Percentiles rank a stretch among this genome's conserved stretches.
Conservation (phyloP, 75 land plant species). For the Picea glauca region DNA sequence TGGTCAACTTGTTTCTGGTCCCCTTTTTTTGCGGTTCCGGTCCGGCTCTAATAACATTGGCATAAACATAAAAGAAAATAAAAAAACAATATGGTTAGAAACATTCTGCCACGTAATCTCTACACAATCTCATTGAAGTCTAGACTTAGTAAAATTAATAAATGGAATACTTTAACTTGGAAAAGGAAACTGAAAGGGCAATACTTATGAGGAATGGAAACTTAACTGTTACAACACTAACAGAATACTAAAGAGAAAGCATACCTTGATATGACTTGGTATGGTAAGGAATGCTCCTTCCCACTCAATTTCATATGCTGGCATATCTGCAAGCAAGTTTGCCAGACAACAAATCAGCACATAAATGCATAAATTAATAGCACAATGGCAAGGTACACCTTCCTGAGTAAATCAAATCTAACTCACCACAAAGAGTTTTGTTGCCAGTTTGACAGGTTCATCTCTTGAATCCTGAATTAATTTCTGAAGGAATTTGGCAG, state of each 20-base stretch:
- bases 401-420: background rate
- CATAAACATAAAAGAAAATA: background rate
- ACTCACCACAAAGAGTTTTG: constrained; percentile 90
- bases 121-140: background rate
- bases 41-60: background rate
- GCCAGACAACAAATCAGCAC: background rate
- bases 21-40: background rate
- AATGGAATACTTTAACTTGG: background rate
- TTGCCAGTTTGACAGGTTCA: constrained; percentile 88
- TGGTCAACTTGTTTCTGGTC: too few species aligned
- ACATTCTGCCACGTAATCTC: background rate
- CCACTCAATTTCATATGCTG: constrained; percentile 95
- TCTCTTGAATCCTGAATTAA: constrained; percentile 88
- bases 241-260: background rate
- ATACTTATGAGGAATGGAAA: background rate
- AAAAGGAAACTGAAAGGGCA: background rate
- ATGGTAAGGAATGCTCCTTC: constrained; percentile 88
- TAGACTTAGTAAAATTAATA: background rate
- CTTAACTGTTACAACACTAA: background rate
- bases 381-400: background rate
- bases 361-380: background rate
- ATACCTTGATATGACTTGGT: constrained; percentile 95
- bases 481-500: constrained; percentile 87
- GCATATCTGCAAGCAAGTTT: constrained; percentile 57
- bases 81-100: background rate